Base-by-base conservation (phyloP, 2,329 filamentous ascomycete genomes). In the Colletotrichum theobromicola region DNA sequence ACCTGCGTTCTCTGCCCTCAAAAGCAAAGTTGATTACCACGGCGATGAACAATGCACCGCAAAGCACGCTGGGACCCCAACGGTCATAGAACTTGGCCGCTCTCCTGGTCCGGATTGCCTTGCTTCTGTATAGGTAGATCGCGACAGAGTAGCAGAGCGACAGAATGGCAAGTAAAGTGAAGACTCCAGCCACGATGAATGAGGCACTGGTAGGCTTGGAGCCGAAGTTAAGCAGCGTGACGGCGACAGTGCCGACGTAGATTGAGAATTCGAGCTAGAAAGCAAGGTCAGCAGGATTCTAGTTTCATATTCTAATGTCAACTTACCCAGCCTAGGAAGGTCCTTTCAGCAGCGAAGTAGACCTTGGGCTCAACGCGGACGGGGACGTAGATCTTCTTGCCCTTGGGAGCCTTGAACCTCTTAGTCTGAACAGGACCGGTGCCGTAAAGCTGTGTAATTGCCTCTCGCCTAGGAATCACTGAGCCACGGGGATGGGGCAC, bases 351-450 rank as follows among this genome's bases (percentile, higher is more conserved):
- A 26, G 97, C 97, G 82, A 99, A 98, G 84, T 95, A 98, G 65
- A 99, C 97, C 86, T 99, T 99, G 37, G 97, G 97, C 84, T 99
- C 97, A 37, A 99, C 96, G 63, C 97, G 93, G 70, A 98, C 93
- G 16, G 96, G 96, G 28, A 99, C 97, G 80, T 98, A 96, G 74
- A 99, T 98, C 83, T 94, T 94, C 91, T 96, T 96, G 68, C 94
- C 94, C 82, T 91, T 93, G 15, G 94, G 94, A 10, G 94, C 94
- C 82, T 92, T 93, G 86, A 95, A 91, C 78, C 85, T 88, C 82
- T 88, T 90, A 34, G 83, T 87, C 76, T 89, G 87, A 30, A 93
- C 88, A 85, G 92, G 79, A 79, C 89, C 84, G 64, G 83, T 81
- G 8, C 90, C 90, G 50, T 92, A 90, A 13, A 91, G 85, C 79